Percentiles rank a stretch among this genome's conserved stretches.
These are phyloP conservation scores for Asterochloris erici DNA, from an alignment of 139 green algal species.

Conservation along the genomic window DNA sequence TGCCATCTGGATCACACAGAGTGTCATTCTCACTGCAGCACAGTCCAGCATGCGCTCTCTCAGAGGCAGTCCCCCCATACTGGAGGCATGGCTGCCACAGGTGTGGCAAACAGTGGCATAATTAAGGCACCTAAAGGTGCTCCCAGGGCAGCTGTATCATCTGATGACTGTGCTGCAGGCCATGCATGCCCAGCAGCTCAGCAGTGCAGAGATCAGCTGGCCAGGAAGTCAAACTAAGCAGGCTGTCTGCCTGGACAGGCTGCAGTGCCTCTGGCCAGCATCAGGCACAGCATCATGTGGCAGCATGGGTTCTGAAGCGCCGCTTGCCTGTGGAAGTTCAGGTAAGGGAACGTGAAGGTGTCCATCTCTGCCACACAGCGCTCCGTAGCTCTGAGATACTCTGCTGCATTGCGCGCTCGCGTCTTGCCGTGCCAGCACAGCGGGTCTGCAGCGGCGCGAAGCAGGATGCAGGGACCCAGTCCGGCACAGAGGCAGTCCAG, in stretches of 20 bases:
- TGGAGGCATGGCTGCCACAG: conserved; percentile 11
- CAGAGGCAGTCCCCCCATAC: conserved; percentile 34
- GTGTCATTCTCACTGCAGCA: conserved; percentile 56
- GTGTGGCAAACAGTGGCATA: no score
- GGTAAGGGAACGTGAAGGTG: conserved; percentile 40
- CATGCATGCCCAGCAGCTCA: no score
- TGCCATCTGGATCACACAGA: conserved; percentile 61
- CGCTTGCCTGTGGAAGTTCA: conserved; percentile 49
- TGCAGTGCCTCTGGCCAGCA: no score
- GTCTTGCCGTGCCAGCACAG: conserved; percentile 34
- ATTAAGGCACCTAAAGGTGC: no score
- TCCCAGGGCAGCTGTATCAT: no score
- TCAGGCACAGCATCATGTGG: no score
- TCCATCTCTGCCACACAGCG: conserved; percentile 31
- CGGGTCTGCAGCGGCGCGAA: conserved; percentile 31
- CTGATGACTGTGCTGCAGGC: no score
- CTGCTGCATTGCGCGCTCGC: conserved; percentile 33
- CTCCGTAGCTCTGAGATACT: conserved; percentile 51
- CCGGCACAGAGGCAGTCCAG: neutral
- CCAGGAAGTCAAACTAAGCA: no score
- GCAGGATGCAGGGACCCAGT: neutral
- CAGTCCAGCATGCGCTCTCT: neutral
- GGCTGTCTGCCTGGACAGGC: no score
- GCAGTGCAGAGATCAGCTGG: no score
- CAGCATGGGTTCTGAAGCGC: no score